A percentile compares a stretch with the other conserved stretches of the same genome.
These are phyloP conservation scores for Luffa aegyptiaca DNA, from an alignment of 306 rosid species.

Conservation along the genomic window DNA sequence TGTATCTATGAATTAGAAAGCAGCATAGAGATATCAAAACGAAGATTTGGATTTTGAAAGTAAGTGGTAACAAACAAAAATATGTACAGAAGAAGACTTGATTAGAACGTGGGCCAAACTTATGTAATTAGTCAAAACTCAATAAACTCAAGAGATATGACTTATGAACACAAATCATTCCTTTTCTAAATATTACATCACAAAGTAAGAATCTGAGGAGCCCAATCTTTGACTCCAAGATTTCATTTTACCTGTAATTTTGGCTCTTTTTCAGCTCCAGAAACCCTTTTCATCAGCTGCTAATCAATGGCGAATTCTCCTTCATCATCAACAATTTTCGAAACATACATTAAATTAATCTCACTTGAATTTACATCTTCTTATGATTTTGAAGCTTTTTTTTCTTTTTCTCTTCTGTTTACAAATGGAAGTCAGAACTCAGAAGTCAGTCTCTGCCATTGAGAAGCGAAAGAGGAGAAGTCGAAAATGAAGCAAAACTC, in stretches of 20 bases:
- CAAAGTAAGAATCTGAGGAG: not conserved
- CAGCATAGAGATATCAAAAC: too few species aligned
- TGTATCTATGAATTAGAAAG: too few species aligned
- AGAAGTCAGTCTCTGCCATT: constrained; percentile 21
- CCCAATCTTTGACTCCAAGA: not conserved
- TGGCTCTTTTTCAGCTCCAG: not conserved
- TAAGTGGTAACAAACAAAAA: not conserved
- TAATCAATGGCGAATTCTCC: not conserved
- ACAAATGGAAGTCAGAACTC: constrained; percentile 19
- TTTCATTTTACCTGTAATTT: not conserved
- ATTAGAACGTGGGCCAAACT: not conserved
- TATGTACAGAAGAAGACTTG: too few species aligned
- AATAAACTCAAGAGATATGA: not conserved
- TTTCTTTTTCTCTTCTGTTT: not conserved
- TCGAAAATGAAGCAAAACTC: constrained; percentile 28
- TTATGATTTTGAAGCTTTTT: not conserved
- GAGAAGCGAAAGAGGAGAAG: constrained; percentile 40
- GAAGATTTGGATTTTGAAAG: not conserved
- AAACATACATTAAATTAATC: not conserved
- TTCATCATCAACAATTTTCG: not conserved
- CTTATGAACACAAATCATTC: not conserved
- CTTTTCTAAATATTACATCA: not conserved
- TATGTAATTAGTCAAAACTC: not conserved
- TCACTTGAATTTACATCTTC: not conserved
- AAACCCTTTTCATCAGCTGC: not conserved